These are phyloP conservation scores for Phyllosticta paracitricarpa DNA, from an alignment of 2,329 filamentous ascomycete genomes.

Conservation along the genomic window DNA sequence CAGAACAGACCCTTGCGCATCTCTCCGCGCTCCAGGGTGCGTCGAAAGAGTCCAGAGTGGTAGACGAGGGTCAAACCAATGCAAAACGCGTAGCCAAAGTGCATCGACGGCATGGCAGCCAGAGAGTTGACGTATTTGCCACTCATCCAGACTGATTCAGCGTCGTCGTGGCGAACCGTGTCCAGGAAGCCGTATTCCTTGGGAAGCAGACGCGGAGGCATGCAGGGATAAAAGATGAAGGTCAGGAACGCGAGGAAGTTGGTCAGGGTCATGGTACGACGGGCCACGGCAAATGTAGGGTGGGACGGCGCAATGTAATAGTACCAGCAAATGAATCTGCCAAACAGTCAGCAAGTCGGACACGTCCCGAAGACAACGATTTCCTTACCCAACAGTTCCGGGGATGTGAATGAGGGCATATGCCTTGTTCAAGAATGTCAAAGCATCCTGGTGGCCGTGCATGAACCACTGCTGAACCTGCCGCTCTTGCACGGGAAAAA, in stretches of 20 bases:
- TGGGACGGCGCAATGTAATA: conserved; percentile 48
- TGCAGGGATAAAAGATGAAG: conserved; percentile 44
- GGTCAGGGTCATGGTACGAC: conserved; percentile 39
- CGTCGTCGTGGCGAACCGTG: conserved; percentile 38
- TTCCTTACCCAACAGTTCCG: conserved; percentile 45
- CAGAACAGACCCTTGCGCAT: conserved; percentile 31
- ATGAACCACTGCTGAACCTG: conserved; percentile 49
- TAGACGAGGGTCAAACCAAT: conserved; percentile 44
- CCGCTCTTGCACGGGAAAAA: conserved; percentile 45
- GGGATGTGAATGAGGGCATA: conserved; percentile 53
- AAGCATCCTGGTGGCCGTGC: conserved; percentile 40
- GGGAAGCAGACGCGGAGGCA: conserved; percentile 41
- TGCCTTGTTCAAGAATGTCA: conserved; percentile 48
- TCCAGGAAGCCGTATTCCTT: conserved; percentile 36
- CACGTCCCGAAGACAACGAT: not conserved
- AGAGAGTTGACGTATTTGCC: conserved; percentile 38
- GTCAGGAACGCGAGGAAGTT: conserved; percentile 45
- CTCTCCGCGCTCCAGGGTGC: conserved; percentile 33
- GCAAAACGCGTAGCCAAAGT: conserved; percentile 46
- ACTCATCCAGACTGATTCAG: conserved; percentile 37
- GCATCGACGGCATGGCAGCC: conserved; percentile 41
- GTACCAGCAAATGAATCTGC: conserved; percentile 53
- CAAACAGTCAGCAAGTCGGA: conserved; percentile 6
- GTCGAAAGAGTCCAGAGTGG: conserved; percentile 40
- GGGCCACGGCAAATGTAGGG: conserved; percentile 33